These are phyloP conservation scores for Trichoderma cornu-damae DNA, from an alignment of 2,329 filamentous ascomycete species.

Conservation along the genomic window DNA sequence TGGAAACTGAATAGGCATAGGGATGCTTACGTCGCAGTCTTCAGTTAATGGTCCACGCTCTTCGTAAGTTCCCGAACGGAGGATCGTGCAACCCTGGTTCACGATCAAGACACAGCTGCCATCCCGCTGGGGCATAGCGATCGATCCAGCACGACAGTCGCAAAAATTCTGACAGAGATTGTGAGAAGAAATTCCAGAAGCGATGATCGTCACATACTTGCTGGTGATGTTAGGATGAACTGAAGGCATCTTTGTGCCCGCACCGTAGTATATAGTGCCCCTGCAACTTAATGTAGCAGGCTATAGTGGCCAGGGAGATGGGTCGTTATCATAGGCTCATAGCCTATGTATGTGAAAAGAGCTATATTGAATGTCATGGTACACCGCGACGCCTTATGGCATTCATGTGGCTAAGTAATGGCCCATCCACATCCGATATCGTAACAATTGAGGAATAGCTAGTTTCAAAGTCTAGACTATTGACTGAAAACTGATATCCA, in stretches of 20 bases:
- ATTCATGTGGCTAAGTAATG: not conserved
- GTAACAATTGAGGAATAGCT: not conserved
- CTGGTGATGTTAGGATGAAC: not conserved
- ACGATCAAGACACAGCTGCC: not conserved
- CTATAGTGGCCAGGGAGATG: too few species aligned
- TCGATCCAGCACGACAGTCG: not conserved
- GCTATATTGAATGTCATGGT: not conserved
- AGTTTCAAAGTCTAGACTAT: not conserved
- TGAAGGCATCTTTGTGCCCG: constrained; percentile 4
- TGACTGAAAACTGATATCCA: not conserved
- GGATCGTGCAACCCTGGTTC: not conserved
- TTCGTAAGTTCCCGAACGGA: not conserved
- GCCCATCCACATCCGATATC: not conserved
- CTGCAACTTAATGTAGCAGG: too few species aligned
- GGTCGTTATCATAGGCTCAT: too few species aligned
- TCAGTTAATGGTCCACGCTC: constrained; percentile 2
- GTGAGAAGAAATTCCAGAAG: not conserved
- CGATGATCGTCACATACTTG: not conserved
- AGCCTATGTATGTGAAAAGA: not conserved
- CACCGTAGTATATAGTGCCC: not conserved
- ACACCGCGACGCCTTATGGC: not conserved
- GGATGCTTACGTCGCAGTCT: constrained; percentile 6
- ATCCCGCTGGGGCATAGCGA: not conserved
- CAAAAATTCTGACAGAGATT: constrained; percentile 3
- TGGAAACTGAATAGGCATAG: not conserved